Conservation (phyloP, 768 basidiomycete species). For the Tylopilus subfusipes region DNA sequence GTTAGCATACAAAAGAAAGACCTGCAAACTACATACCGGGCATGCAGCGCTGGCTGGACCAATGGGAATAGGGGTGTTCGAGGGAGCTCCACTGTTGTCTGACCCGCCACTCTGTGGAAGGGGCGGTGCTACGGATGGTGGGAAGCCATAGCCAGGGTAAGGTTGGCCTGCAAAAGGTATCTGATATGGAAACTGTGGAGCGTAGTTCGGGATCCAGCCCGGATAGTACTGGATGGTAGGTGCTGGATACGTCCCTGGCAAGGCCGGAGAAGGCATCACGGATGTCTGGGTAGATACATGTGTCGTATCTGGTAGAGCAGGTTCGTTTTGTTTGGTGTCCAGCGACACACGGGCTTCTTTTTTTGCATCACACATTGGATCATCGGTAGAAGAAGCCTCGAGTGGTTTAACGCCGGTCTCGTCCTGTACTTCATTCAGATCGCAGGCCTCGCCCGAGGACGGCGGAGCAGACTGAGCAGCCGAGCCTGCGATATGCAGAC, state of each 20-base stretch:
- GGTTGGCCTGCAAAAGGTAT: constrained; percentile 45
- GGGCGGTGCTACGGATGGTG: constrained; percentile 18
- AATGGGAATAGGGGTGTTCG: constrained; percentile 35
- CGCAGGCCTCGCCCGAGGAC: constrained; percentile 6
- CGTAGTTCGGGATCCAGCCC: constrained; percentile 53
- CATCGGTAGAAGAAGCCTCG: neutral
- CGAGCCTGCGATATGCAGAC: constrained; percentile 8
- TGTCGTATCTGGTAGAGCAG: neutral
- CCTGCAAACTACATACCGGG: constrained; percentile 38
- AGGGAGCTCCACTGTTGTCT: constrained; percentile 35
- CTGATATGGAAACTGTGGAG: constrained; percentile 50
- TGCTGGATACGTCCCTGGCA: constrained; percentile 35
- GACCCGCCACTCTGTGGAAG: constrained; percentile 35
- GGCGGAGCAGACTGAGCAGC: neutral
- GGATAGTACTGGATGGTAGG: constrained; percentile 46
- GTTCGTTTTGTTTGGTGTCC: constrained; percentile 31
- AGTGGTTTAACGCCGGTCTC: neutral
- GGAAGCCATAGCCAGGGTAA: constrained; percentile 44
- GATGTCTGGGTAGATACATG: constrained; percentile 27
- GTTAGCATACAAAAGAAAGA: constrained; percentile 7
- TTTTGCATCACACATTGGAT: neutral
- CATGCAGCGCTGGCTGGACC: constrained; percentile 39
- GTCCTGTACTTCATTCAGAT: constrained; percentile 20
- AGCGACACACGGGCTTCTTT: constrained; percentile 6
- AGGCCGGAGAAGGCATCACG: constrained; percentile 17